Evolutionary conservation across 1,284 basidiomycete species (phyloP).

Genomic region (Irpex sp.): DNA sequence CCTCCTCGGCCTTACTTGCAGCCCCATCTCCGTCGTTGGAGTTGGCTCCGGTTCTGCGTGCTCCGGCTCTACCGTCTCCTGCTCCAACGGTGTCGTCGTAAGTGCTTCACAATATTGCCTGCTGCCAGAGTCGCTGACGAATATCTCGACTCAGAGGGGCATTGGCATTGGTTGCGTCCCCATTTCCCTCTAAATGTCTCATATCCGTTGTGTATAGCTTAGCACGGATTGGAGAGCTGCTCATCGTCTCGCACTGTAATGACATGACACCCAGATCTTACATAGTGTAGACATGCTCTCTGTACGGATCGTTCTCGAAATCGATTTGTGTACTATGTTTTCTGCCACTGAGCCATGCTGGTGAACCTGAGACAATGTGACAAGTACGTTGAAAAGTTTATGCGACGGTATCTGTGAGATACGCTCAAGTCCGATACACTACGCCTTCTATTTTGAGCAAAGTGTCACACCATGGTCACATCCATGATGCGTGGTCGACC

Average conservation of each 20-base stretch:
- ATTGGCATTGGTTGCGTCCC: constrained; percentile 10
- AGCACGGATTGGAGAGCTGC: neutral
- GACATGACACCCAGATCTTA: neutral
- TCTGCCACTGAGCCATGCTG: too few relatives aligned
- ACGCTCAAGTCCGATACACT: too few relatives aligned
- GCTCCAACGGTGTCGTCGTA: constrained; percentile 10
- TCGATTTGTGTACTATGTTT: too few relatives aligned
- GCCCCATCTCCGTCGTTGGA: constrained; percentile 9
- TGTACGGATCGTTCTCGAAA: too few relatives aligned
- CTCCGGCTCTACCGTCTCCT: constrained; percentile 5
- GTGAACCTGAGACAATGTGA: too few relatives aligned
- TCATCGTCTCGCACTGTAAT: neutral
- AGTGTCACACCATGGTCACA: too few relatives aligned
- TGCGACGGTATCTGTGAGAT: too few relatives aligned
- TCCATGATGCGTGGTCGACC: too few relatives aligned
- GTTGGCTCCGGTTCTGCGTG: constrained; percentile 8
- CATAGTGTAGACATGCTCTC: neutral
- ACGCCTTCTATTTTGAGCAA: too few relatives aligned
- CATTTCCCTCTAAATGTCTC: constrained; percentile 1
- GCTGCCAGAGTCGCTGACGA: neutral
- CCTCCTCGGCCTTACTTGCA: constrained; percentile 7
- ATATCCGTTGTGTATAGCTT: neutral
- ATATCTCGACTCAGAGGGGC: neutral
- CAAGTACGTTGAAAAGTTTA: too few relatives aligned
- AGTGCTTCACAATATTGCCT: neutral